Conservation (phyloP, 306 rosid genomes). For the Myrica gale region DNA sequence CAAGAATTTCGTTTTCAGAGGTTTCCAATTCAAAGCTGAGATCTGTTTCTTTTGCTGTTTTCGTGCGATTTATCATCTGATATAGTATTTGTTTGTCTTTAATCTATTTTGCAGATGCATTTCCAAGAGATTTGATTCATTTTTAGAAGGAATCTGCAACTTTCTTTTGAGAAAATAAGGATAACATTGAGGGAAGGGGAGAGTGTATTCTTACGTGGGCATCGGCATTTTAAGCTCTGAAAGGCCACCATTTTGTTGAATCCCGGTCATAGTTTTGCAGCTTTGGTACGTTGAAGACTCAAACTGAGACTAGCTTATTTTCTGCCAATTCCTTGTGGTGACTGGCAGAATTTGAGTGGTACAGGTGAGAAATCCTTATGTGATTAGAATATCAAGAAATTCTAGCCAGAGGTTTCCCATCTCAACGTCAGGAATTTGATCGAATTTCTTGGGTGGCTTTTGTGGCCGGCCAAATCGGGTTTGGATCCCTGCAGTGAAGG, state of each 20-base stretch:
- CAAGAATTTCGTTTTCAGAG: constrained; percentile 16
- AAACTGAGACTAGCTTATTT: constrained; percentile 20
- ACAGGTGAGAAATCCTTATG: constrained; percentile 51
- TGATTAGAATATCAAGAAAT: constrained; percentile 35
- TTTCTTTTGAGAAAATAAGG: constrained; percentile 18
- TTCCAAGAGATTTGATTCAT: constrained; percentile 28
- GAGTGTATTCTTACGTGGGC: constrained; percentile 19
- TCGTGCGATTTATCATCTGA: constrained; percentile 20
- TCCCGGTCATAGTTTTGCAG: constrained; percentile 41
- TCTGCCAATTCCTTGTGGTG: constrained; percentile 5
- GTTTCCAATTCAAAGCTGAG: constrained; percentile 14
- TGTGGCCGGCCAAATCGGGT: not conserved
- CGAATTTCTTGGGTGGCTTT: not conserved
- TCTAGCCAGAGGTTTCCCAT: constrained; percentile 14
- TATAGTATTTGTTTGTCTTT: constrained; percentile 20
- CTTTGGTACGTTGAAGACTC: constrained; percentile 26
- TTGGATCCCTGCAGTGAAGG: constrained; percentile 7
- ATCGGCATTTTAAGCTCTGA: constrained; percentile 40
- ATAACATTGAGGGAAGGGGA: not conserved
- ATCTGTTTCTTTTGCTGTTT: constrained; percentile 18
- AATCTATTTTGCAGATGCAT: constrained; percentile 39
- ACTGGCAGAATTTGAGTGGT: constrained; percentile 37
- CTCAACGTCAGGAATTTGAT: constrained; percentile 16
- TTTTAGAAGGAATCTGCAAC: constrained; percentile 28
- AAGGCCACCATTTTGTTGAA: constrained; percentile 32